Base-by-base conservation (phyloP, 176 grass and related monocot genomes). In the Zoysia japonica region DNA sequence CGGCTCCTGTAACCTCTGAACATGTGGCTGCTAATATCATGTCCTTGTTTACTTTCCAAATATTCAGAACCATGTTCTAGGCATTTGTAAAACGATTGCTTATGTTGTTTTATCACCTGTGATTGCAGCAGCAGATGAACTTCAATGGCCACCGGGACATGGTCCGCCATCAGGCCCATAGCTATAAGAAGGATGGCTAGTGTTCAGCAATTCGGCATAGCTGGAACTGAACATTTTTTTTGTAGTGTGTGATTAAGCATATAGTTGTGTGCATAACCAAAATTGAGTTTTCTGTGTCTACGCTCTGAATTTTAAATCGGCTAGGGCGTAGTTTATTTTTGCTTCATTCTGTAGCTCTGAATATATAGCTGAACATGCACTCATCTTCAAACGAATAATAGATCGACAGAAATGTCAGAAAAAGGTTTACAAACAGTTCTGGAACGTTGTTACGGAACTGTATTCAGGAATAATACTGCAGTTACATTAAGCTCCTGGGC, bases 81-180 rank as follows among this genome's bases (percentile, higher is more conserved):
- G 36, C 28, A 49, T 61, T 69, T 63, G 5, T 41, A 50, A 7
- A 60, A 47, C 56, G 16, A 2, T 55, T 55, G 66, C 38, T 83
- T 6, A 75, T 2, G 7, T 7, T 68, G 9, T 47, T 12, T 1
- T 2, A 48, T 38, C 4, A 10, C 14, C 52, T 84, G 48, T 55
- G 20, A 59, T 70, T 80, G 70, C 77, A 88, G 77, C 9, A 47
- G 17, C 71, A n/a, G 54, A 71, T 2, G 59, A 20, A 59, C 39
- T 88, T 64, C 54, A 12, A 7, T 81, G 72, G 41, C 57, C 59
- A 47, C 4, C 56, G 5, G 51, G 2, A 16, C 5, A 49, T 80
- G 82, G 60, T 3, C 54, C 10, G 19, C 53, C 40, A 45, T 35
- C 48, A 35, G 28, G 28, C 28, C 28, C 28, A 28, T 28, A 28